Conservation (phyloP, 129 eudicot species). For the Chrysanthemum makinoi region DNA sequence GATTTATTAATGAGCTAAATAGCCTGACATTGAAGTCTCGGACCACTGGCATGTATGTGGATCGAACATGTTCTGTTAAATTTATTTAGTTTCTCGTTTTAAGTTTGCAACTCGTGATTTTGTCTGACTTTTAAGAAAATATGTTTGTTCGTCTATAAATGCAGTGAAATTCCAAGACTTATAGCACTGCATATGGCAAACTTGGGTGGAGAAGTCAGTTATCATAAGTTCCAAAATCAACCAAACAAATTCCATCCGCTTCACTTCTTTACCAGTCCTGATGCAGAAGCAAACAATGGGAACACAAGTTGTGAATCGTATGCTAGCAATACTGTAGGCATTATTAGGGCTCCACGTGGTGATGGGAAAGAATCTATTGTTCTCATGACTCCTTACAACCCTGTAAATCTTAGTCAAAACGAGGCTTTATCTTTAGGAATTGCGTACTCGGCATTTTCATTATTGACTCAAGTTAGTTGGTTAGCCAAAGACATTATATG, state of each 20-base stretch:
- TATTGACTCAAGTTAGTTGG: constrained; percentile 80
- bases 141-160: constrained; percentile 24
- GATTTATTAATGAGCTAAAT: constrained; percentile 53
- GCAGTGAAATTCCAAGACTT: constrained; percentile 70
- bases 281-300: constrained; percentile 39
- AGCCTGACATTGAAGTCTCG: constrained; percentile 38
- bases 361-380: constrained; percentile 98
- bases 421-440: constrained; percentile 85
- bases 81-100: too few species aligned
- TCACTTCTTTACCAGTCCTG: constrained; percentile 68
- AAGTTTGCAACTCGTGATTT: background rate
- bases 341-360: constrained; percentile 90
- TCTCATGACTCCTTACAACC: constrained; percentile 87
- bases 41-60: constrained; percentile 61
- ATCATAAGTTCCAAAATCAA: constrained; percentile 65
- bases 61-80: background rate
- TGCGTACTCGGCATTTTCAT: constrained; percentile 66
- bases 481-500: constrained; percentile 96
- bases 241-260: constrained; percentile 64
- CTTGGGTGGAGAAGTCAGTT: constrained; percentile 83
- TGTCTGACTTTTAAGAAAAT: constrained; percentile 3
- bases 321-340: constrained; percentile 74
- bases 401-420: constrained; percentile 42
- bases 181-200: constrained; percentile 55
- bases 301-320: constrained; percentile 53